Percentiles rank a stretch among this genome's conserved stretches.
Conservation (phyloP, 768 basidiomycete species). For the Dioszegia aurantiaca region DNA sequence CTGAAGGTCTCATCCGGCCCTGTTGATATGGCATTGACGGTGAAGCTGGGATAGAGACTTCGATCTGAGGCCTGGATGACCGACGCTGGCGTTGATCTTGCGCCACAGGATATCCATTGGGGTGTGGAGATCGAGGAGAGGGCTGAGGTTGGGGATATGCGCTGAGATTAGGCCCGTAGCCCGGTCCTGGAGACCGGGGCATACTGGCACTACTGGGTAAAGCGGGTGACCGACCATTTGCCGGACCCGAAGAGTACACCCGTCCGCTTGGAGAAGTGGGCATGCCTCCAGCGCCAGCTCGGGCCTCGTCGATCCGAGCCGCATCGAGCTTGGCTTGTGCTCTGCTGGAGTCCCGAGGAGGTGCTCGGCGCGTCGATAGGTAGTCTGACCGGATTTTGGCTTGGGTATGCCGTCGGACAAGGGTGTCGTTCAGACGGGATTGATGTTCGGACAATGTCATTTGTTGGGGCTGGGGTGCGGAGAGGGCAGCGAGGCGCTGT, state of each 20-base stretch:
- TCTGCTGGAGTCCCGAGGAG: slow-evolving; percentile 9
- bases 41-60: slow-evolving; percentile 5
- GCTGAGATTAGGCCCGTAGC: neutral
- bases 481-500: slow-evolving; percentile 69
- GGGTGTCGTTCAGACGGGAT: slow-evolving; percentile 68
- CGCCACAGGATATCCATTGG: neutral
- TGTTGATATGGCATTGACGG: slow-evolving; percentile 9
- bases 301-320: neutral
- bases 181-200: slow-evolving; percentile 4
- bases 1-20: slow-evolving; percentile 6
- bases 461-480: slow-evolving; percentile 61
- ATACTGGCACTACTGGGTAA: slow-evolving; percentile 7
- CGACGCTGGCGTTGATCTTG: slow-evolving; percentile 4
- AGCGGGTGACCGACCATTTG: slow-evolving; percentile 2
- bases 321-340: slow-evolving; percentile 14
- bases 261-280: neutral
- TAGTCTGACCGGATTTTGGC: slow-evolving; percentile 55
- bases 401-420: slow-evolving; percentile 76
- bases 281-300: no score
- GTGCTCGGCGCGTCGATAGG: slow-evolving; percentile 9
- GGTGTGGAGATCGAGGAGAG: neutral
- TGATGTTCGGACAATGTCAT: slow-evolving; percentile 80
- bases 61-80: slow-evolving; percentile 1
- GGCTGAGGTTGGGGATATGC: neutral
- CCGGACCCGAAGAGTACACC: neutral